Evolutionary conservation across 2,329 filamentous ascomycete genomes (phyloP).

Genomic region (Ceratocystis albifundus): DNA sequence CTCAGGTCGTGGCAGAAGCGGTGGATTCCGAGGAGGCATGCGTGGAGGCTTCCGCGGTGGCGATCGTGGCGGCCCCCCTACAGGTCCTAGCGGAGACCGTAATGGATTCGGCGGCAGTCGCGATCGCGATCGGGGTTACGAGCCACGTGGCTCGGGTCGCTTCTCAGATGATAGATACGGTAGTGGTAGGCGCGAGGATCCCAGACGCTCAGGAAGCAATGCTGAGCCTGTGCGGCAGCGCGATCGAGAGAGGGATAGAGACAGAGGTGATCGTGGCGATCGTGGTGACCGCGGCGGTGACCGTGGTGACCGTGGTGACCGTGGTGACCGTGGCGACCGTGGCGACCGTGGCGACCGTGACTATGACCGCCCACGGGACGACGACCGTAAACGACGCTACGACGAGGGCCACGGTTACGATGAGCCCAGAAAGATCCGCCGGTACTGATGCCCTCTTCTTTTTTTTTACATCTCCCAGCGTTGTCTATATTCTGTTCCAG

Average conservation of each 20-base stretch:
- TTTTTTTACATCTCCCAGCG: neutral
- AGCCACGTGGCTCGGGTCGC: conserved; percentile 43
- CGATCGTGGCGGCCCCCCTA: conserved; percentile 37
- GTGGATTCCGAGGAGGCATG: conserved; percentile 37
- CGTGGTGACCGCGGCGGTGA: conserved; percentile 38
- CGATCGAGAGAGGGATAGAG: conserved; percentile 33
- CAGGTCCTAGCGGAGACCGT: conserved; percentile 45
- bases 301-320: conserved; percentile 28
- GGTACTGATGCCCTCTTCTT: conserved; percentile 38
- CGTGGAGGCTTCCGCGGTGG: conserved; percentile 41
- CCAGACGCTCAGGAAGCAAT: conserved; percentile 59
- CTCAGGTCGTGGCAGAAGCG: conserved; percentile 41
- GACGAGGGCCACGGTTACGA: conserved; percentile 74
- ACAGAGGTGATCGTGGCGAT: neutral
- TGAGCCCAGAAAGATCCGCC: conserved; percentile 57
- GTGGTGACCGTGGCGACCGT: conserved; percentile 25
- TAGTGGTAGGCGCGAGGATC: conserved; percentile 27
- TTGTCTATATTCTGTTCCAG: too few relatives aligned
- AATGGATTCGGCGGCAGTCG: conserved; percentile 37
- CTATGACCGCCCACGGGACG: conserved; percentile 46
- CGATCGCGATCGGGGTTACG: conserved; percentile 40
- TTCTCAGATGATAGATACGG: conserved; percentile 49
- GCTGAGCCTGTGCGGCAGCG: conserved; percentile 59
- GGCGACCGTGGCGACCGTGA: conserved; percentile 33
- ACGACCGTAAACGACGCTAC: conserved; percentile 53